Evolutionary conservation across 805 yeast genomes (phyloP), one percentile per base, ranked within the genome.

Genomic region (Tetrapisispora namnaoensis): DNA sequence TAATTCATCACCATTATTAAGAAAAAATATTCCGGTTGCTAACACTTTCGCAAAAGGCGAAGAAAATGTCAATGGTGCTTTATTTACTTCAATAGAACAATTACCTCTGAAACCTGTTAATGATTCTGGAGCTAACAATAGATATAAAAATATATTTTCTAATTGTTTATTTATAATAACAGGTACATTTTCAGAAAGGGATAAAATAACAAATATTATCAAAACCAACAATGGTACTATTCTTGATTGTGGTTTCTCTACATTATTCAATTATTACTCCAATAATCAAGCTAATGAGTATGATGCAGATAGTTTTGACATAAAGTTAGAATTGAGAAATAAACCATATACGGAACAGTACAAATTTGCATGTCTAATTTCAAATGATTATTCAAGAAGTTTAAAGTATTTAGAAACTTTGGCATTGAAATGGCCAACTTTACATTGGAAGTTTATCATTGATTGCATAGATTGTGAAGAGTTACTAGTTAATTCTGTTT

Each of bases 371-470:
- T 90, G 90, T 1, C 69, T 86, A 34, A 65, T 89, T 1, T 74
- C 91, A 0, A 74, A 73, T 37, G 72, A 71, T 30, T 74, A 76
- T 49, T 71, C 77, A 18, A 69, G 96, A 36, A 86, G 89, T 44
- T 73, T 81, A 9, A 89, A 88, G 58, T 89, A 83, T 60, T 61
- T 89, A 10, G 93, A 86, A 58, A 79, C 83, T 2, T 62, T 88
- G 17, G 86, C 91, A 0, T 60, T 88, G 41, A 90, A 91, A 2
- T 88, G 95, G 95, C 97, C 97, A 2, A 75, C 85, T 18, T 58
- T 89, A 30, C 80, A 86, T 2, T 74, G 76, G 49, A 59, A 65
- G 9, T 88, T 76, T 54, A 68, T 87, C 3, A 60, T 63, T 6
- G 83, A 81, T 50, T 73, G 83, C 49, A 55, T 77, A 2, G 53